Conservation (phyloP, 331 rosid genomes). For the Saraca asoca region DNA sequence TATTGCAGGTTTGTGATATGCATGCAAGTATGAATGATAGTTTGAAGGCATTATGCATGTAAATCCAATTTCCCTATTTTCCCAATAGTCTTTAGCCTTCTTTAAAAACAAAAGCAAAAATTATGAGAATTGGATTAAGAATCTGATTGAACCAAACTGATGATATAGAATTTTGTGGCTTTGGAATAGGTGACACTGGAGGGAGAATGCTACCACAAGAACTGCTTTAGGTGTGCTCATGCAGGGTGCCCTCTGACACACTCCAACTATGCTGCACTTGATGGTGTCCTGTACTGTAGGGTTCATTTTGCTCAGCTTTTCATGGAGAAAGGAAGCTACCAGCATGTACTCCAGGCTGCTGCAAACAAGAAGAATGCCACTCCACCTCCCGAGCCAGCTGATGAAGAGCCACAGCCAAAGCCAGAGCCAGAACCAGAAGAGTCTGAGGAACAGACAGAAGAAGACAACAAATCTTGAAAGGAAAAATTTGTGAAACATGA, state of each 20-base stretch:
- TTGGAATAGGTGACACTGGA: constrained; percentile 68
- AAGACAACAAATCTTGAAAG: no score
- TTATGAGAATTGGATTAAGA: no score
- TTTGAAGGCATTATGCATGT: no score
- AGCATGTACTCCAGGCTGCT: constrained; percentile 81
- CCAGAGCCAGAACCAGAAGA: constrained; percentile 34
- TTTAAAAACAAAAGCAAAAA: no score
- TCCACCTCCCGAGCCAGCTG: constrained; percentile 47
- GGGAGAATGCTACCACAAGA: constrained; percentile 88
- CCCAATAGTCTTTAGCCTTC: no score
- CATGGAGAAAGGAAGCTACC: constrained; percentile 89
- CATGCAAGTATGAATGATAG: no score
- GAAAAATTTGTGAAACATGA: no score
- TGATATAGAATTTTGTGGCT: no score
- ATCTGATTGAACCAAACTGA: no score
- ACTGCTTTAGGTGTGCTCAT: constrained; percentile 97
- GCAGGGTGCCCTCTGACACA: constrained; percentile 91
- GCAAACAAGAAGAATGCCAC: constrained; percentile 57
- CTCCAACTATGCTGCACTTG: constrained; percentile 87
- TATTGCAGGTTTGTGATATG: no score
- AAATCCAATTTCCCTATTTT: no score
- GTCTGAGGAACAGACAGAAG: constrained; percentile 19
- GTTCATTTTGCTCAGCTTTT: constrained; percentile 89
- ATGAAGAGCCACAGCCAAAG: background rate
- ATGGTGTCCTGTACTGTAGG: constrained; percentile 92